Evolutionary conservation across 257 asterid species (phyloP).

Genomic region (Solanum stenotomum): DNA sequence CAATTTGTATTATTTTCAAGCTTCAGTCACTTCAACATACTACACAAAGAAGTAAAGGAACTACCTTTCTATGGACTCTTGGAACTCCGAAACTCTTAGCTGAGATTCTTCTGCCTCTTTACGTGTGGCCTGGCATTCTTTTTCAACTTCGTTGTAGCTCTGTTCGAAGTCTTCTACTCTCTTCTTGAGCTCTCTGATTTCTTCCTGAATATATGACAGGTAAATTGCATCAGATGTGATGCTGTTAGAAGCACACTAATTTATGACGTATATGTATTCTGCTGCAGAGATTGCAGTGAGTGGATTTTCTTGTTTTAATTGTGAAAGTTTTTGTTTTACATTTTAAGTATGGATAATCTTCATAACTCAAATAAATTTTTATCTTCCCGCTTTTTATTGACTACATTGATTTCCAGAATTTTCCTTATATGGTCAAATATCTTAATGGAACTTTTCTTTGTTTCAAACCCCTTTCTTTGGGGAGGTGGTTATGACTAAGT

Average conservation of each 20-base stretch:
- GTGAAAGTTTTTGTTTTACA: background rate
- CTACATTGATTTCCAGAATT: background rate
- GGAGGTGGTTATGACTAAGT: background rate
- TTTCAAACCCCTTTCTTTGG: background rate
- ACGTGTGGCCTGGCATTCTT: slow-evolving; percentile 47
- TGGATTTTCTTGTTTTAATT: background rate
- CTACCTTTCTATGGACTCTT: slow-evolving; percentile 79
- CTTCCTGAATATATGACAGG: slow-evolving; percentile 41
- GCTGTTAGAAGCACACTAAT: background rate
- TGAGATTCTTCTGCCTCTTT: slow-evolving; percentile 75
- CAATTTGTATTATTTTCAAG: slow-evolving; percentile 1
- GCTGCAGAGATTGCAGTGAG: background rate
- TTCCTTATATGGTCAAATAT: background rate
- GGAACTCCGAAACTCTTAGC: slow-evolving; percentile 50
- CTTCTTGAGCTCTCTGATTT: slow-evolving; percentile 50
- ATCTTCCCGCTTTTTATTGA: background rate
- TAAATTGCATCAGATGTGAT: background rate
- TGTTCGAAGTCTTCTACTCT: slow-evolving; percentile 55
- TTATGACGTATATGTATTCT: background rate
- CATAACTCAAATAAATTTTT: background rate
- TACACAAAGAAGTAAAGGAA: background rate
- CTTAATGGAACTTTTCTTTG: background rate
- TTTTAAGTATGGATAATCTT: background rate
- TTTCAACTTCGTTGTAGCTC: slow-evolving; percentile 40
- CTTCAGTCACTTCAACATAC: background rate